Base-by-base conservation (phyloP, 306 rosid species). In the Begonia masoniana region DNA sequence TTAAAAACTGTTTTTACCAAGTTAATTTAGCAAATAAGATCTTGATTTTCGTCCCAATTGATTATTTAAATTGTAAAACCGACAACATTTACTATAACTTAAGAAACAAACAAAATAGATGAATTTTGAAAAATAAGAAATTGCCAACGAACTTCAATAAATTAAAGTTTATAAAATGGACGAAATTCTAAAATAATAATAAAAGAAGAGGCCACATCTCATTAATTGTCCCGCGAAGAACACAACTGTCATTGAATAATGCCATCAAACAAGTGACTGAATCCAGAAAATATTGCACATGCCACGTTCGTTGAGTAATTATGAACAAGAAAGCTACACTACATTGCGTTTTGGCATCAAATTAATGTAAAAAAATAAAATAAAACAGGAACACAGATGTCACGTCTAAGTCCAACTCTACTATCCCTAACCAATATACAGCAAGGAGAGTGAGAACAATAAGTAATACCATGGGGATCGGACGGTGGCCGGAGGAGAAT, bases 401-500 rank as follows among this genome's bases (percentile, higher is more conserved):
- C 55, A 64, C 19, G 3, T 31, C 39, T 6, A 31, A 31, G 39
- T 7, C 39, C 39, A 31, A 31, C 39, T 31, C 8, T 0, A n/a
- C 49, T 45, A 12, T 10, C 13, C 4, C 49, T 12, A 45, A 45
- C 49, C 1, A 10, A 77, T 41, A 62, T 50, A 59, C 31, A 72
- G 65, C 54, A 78, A 69, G 61, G 50, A 35, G 10, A 41, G 15
- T 36, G 55, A 69, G 57, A 80, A 47, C 24, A 73, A 62, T 72
- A 63, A 69, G 52, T 75, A 16, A 61, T 24, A 68, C 55, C 76
- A 13, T 14, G 78, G 69, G 48, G 52, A 68, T 46, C 62, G 71
- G 43, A 78, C 63, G 21, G 23, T 63, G 14, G 10, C 51, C 56
- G 94, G 74, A 3, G 81, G 61, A 53, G 94, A 78, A 19, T 67